Conservation (phyloP, 2,329 filamentous ascomycete species). For the Cytospora piceicola region DNA sequence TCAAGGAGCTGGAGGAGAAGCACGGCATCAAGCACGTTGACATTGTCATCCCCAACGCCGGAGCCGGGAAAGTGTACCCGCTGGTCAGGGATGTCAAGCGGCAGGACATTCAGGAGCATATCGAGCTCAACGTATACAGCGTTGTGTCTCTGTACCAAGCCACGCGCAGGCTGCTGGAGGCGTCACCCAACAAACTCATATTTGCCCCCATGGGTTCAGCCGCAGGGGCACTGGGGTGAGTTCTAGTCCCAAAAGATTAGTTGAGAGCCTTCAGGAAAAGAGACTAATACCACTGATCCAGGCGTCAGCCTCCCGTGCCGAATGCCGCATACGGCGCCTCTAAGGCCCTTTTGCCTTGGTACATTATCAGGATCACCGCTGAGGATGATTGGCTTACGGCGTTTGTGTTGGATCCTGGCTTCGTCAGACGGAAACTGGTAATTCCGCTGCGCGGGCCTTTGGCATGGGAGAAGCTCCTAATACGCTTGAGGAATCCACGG, state of each 20-base stretch:
- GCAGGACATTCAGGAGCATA: slow-evolving; percentile 43
- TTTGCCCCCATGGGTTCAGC: slow-evolving; percentile 42
- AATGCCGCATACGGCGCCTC: slow-evolving; percentile 48
- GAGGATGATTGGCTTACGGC: slow-evolving; percentile 43
- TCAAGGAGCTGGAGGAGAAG: slow-evolving; percentile 37
- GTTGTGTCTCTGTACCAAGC: slow-evolving; percentile 51
- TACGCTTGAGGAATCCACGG: slow-evolving; percentile 25
- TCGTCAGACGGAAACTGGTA: slow-evolving; percentile 1
- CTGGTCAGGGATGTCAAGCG: slow-evolving; percentile 40
- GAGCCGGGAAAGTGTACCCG: slow-evolving; percentile 42
- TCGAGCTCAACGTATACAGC: slow-evolving; percentile 49
- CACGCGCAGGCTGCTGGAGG: slow-evolving; percentile 43
- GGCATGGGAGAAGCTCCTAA: slow-evolving; percentile 26
- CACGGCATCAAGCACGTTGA: slow-evolving; percentile 50
- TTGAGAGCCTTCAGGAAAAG: too few relatives aligned
- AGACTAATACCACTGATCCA: neutral
- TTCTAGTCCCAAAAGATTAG: neutral
- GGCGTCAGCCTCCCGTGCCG: slow-evolving; percentile 33
- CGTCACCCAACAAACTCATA: slow-evolving; percentile 37
- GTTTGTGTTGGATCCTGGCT: slow-evolving; percentile 35
- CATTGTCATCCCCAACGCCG: slow-evolving; percentile 58
- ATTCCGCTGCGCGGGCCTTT: slow-evolving; percentile 6
- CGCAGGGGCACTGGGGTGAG: slow-evolving; percentile 34
- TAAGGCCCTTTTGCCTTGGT: slow-evolving; percentile 45
- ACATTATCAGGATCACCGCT: slow-evolving; percentile 38